Conservation (phyloP, 2,329 filamentous ascomycete genomes). For the Xylariomycetidae sp. region DNA sequence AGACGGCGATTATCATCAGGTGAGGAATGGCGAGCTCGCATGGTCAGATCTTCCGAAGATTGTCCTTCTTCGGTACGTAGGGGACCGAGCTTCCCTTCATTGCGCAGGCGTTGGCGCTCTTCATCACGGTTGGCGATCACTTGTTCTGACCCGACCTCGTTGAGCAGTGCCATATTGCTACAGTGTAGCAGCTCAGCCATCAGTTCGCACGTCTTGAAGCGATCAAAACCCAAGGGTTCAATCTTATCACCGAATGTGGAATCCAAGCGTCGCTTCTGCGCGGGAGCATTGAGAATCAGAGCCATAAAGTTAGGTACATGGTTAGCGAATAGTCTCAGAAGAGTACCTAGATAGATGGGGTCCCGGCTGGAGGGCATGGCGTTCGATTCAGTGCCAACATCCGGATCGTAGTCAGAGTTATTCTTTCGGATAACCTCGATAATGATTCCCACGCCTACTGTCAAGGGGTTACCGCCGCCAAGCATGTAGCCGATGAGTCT, state of each 20-base stretch:
- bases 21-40: conserved; percentile 47
- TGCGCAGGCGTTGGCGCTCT: conserved; percentile 75
- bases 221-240: conserved; percentile 91
- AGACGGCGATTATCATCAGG: conserved; percentile 62
- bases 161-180: conserved; percentile 96
- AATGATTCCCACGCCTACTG: conserved; percentile 92
- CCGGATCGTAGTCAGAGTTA: conserved; percentile 97
- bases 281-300: conserved; percentile 73
- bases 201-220: conserved; percentile 97
- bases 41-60: conserved; percentile 58
- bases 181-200: conserved; percentile 98
- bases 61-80: conserved; percentile 35
- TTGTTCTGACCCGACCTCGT: conserved; percentile 84
- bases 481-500: conserved; percentile 90
- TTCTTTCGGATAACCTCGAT: conserved; percentile 99
- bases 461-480: conserved; percentile 85
- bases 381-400: conserved; percentile 77
- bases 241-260: conserved; percentile 90
- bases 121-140: conserved; percentile 75
- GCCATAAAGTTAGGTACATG: conserved; percentile 93
- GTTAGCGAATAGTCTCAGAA: conserved; percentile 83
- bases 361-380: conserved; percentile 78
- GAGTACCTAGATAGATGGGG: conserved; percentile 89
- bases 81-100: conserved; percentile 67
- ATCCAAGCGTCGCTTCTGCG: conserved; percentile 68